Base-by-base conservation (phyloP, 164 flowering plant species). In the Magnolia officinalis region DNA sequence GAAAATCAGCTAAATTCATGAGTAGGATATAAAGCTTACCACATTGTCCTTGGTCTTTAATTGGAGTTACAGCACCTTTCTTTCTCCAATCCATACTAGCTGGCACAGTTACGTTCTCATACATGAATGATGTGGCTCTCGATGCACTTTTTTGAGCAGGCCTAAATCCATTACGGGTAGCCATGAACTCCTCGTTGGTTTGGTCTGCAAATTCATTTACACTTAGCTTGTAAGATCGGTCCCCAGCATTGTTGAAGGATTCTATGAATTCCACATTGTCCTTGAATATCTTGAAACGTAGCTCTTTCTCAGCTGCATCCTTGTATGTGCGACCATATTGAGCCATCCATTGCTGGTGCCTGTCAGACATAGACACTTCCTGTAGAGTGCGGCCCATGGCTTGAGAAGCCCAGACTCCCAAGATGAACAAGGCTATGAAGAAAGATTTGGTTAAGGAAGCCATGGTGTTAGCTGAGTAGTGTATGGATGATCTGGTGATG, bases 271-370 rank as follows among this genome's bases (percentile, higher is more conserved):
- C 37, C 13, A 71, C 61, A 11, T 71, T 71, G 26, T 71, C 31
- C 61, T 71, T 24, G 74, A 71, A 71, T 71, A 86, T 82, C 70
- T 71, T 29, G 23, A 75, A 82, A 2, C 87, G 82, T 37, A 0
- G 75, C 7, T 78, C 84, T 72, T 83, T 85, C 78, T 87, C 91
- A 7, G 31, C 78, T 0, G 20, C n/a, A 72, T 86, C 81, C 23
- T 52, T 63, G 72, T 87, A 90, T 0, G 55, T 75, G 0, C 83
- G 81, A 23, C 83, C 83, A 74, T 81, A 69, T 0, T 21, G 72
- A 23, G 70, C 74, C 86, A 86, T 87, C 91, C 91, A 89, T 29
- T 67, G 70, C 58, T 85, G 79, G 49, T 87, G 83, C 68, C 71
- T 79, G 67, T 76, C 81, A 3, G 20, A 7, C 81, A 84, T 78